Percentiles rank a stretch among this genome's conserved stretches.
phyloP scores from a whole-genome alignment of 768 basidiomycete genomes.

The Leccinum imitatum region DNA sequence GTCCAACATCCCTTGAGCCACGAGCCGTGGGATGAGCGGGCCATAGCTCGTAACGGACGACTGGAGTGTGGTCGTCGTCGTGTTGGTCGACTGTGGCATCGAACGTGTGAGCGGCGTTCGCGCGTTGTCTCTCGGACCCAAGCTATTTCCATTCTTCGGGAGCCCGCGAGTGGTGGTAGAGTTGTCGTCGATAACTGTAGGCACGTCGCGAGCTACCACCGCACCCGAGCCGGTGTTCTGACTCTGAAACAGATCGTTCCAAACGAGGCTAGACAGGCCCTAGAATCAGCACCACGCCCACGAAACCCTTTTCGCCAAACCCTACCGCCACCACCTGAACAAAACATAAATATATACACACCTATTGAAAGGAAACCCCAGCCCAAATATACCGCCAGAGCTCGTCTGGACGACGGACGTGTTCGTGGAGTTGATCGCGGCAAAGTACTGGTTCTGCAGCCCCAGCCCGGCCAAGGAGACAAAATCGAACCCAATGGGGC shows the following conservation, averaged over 20 bases:
- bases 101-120: slow-evolving; percentile 7
- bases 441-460: slow-evolving; percentile 55
- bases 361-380: slow-evolving; percentile 77
- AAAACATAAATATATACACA: slow-evolving; percentile 24
- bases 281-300: not conserved
- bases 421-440: slow-evolving; percentile 67
- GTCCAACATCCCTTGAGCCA: slow-evolving; percentile 35
- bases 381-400: slow-evolving; percentile 67
- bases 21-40: slow-evolving; percentile 49
- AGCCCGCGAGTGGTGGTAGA: too few relatives aligned
- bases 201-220: not conserved
- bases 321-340: not conserved
- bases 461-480: slow-evolving; percentile 54
- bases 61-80: slow-evolving; percentile 33
- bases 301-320: not conserved
- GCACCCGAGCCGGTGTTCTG: too few relatives aligned
- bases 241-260: slow-evolving; percentile 38
- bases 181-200: too few relatives aligned
- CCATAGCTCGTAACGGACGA: slow-evolving; percentile 42
- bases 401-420: slow-evolving; percentile 57
- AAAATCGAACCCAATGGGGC: slow-evolving; percentile 58
- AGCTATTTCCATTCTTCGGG: slow-evolving; percentile 2
- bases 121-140: not conserved
- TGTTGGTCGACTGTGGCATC: slow-evolving; percentile 3
- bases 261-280: slow-evolving; percentile 42